Evolutionary conservation across 2,329 filamentous ascomycete species (phyloP).

Genomic region (Keithomyces neogunnii): DNA sequence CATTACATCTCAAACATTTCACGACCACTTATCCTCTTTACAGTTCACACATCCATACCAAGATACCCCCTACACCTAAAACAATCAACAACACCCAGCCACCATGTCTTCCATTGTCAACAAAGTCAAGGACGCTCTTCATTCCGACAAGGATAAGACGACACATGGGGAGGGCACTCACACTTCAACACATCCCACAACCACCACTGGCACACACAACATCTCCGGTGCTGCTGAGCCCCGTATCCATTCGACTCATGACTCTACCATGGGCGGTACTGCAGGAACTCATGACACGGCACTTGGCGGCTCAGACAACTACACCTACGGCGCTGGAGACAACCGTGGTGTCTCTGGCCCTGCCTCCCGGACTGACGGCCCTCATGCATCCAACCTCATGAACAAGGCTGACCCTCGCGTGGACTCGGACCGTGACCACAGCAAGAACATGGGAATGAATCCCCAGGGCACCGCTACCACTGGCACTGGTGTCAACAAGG

Average conservation of each 20-base stretch:
- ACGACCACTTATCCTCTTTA: neutral
- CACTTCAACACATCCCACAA: slow-evolving; percentile 5
- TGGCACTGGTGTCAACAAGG: neutral
- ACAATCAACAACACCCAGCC: slow-evolving; percentile 9
- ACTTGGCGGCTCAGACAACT: slow-evolving; percentile 32
- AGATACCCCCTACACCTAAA: neutral
- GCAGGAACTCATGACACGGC: slow-evolving; percentile 9
- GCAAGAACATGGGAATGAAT: slow-evolving; percentile 23
- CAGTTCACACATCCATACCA: neutral
- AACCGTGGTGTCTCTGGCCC: slow-evolving; percentile 14
- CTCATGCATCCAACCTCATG: slow-evolving; percentile 34
- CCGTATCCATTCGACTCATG: slow-evolving; percentile 29
- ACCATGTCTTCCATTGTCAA: slow-evolving; percentile 50
- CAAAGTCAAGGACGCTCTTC: slow-evolving; percentile 50
- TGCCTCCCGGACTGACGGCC: slow-evolving; percentile 29
- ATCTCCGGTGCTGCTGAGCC: slow-evolving; percentile 39
- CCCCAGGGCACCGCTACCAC: slow-evolving; percentile 17
- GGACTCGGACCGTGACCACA: slow-evolving; percentile 41
- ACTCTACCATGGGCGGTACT: slow-evolving; percentile 13
- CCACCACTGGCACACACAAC: slow-evolving; percentile 5
- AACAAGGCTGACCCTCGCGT: slow-evolving; percentile 48
- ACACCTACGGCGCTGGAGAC: slow-evolving; percentile 21
- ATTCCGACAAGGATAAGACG: slow-evolving; percentile 29
- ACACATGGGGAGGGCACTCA: slow-evolving; percentile 7
- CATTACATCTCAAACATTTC: neutral